Evolutionary conservation across 768 basidiomycete genomes (phyloP).

Genomic region (Leccinum fibrillosum): DNA sequence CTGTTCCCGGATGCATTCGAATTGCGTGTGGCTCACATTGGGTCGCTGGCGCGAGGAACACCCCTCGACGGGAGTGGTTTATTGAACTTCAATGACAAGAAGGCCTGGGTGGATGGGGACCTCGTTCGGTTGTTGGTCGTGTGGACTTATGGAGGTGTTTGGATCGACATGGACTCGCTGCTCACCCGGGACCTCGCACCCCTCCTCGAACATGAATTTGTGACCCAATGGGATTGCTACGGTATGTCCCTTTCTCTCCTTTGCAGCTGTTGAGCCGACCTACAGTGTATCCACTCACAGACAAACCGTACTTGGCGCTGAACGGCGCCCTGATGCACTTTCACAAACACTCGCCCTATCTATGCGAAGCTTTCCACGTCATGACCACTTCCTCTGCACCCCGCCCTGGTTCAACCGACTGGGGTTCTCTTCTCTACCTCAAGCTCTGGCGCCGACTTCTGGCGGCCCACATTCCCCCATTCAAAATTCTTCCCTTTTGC

Average conservation of each 20-base stretch:
- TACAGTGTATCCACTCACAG: constrained; percentile 32
- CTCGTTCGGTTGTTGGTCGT: constrained; percentile 82
- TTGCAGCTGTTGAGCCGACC: neutral
- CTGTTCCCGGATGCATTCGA: constrained; percentile 71
- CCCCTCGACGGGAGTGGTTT: constrained; percentile 64
- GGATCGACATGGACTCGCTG: constrained; percentile 97
- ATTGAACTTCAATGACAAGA: constrained; percentile 61
- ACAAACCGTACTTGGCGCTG: constrained; percentile 72
- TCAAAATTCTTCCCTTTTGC: constrained; percentile 93
- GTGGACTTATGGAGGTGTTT: constrained; percentile 90
- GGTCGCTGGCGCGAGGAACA: constrained; percentile 67
- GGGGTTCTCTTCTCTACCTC: constrained; percentile 90
- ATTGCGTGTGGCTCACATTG: constrained; percentile 66
- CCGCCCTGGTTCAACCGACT: constrained; percentile 78
- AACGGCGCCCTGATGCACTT: constrained; percentile 98
- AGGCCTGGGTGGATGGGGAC: constrained; percentile 96
- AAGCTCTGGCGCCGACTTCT: constrained; percentile 88
- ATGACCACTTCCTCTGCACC: constrained; percentile 78
- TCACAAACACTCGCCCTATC: constrained; percentile 84
- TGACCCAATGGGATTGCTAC: constrained; percentile 99
- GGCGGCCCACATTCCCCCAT: constrained; percentile 68
- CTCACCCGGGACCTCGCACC: constrained; percentile 85
- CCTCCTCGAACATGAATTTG: constrained; percentile 90
- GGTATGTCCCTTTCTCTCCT: constrained; percentile 46
- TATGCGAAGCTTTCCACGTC: constrained; percentile 94